A percentile compares a stretch with the other conserved stretches of the same genome.
Conservation (phyloP, 2,329 filamentous ascomycete genomes). For the Coniochaeta prunicola region DNA sequence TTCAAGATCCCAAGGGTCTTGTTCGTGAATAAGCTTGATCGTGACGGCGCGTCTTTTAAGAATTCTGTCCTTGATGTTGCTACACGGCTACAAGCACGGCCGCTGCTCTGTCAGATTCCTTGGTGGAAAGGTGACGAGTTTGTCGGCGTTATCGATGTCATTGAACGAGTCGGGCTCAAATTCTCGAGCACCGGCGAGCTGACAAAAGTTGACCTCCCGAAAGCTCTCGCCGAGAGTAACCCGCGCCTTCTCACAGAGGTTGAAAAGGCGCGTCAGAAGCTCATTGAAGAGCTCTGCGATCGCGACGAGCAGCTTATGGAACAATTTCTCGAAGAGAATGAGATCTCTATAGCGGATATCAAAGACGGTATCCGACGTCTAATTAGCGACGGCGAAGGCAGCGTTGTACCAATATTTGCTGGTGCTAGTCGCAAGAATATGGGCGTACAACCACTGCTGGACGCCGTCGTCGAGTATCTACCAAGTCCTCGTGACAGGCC, state of each 20-base stretch:
- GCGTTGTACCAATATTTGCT: conserved; percentile 79
- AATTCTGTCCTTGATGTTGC: conserved; percentile 82
- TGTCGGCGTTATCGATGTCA: conserved; percentile 75
- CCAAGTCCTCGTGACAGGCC: conserved; percentile 76
- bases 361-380: conserved; percentile 67
- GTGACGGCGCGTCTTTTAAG: conserved; percentile 75
- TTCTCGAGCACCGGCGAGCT: conserved; percentile 49
- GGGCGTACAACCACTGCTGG: conserved; percentile 84
- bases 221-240: conserved; percentile 40
- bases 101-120: conserved; percentile 87
- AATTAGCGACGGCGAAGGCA: conserved; percentile 60
- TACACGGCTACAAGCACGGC: conserved; percentile 71
- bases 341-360: conserved; percentile 62
- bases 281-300: conserved; percentile 81
- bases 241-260: conserved; percentile 60
- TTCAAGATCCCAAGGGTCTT: conserved; percentile 79
- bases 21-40: conserved; percentile 80
- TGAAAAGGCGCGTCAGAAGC: conserved; percentile 63
- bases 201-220: conserved; percentile 19
- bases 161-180: conserved; percentile 66
- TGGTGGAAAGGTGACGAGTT: conserved; percentile 84
- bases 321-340: conserved; percentile 72
- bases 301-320: conserved; percentile 84
- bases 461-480: conserved; percentile 80
- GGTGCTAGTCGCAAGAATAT: conserved; percentile 92